A percentile compares a stretch with the other conserved stretches of the same genome.
Conservation (phyloP, 2,329 filamentous ascomycete genomes). For the Botryotinia calthae region DNA sequence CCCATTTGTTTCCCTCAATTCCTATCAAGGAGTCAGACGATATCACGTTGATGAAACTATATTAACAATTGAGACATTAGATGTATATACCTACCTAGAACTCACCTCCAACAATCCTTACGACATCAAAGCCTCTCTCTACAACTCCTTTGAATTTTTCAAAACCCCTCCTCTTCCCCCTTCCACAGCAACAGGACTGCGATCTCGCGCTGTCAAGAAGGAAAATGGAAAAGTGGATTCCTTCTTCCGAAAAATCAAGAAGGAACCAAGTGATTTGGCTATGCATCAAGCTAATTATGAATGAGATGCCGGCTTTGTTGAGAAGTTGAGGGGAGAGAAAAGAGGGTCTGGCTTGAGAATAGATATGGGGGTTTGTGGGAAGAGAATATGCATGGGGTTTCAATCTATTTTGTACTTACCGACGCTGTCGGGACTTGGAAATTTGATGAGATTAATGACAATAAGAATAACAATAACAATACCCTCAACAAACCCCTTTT, state of each 20-base stretch:
- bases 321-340: not conserved
- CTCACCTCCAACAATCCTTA: constrained; percentile 60
- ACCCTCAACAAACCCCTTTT: not conserved
- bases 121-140: constrained; percentile 58
- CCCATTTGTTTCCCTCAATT: not conserved
- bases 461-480: not conserved
- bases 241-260: not conserved
- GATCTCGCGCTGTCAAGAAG: not conserved
- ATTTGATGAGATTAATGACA: not conserved
- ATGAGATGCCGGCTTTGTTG: not conserved
- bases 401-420: not conserved
- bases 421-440: not conserved
- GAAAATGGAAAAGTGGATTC: not conserved
- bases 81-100: constrained; percentile 66
- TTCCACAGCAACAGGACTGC: not conserved
- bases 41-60: not conserved
- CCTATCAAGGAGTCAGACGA: not conserved
- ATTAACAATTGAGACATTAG: constrained; percentile 39
- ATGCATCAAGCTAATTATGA: not conserved
- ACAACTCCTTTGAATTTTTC: constrained; percentile 46
- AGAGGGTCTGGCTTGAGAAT: not conserved
- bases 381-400: not conserved
- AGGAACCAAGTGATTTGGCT: constrained; percentile 3
- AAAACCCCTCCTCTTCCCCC: not conserved
- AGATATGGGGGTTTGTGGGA: not conserved